phyloP scores from a whole-genome alignment of 768 basidiomycete species.

The Lentinula guzmanii region DNA sequence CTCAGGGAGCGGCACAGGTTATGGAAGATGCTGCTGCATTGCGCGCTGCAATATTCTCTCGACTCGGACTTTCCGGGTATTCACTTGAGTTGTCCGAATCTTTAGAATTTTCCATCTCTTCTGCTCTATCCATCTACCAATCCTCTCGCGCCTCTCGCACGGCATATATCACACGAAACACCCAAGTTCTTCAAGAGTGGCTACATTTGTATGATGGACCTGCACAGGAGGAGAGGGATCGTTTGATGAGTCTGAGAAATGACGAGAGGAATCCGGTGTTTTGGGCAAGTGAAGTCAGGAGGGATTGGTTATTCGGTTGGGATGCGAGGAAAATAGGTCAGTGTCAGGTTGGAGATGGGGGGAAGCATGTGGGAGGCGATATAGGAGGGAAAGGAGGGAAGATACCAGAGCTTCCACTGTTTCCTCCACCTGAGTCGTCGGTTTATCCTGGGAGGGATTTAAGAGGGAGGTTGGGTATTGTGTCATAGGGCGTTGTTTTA shows the following conservation, averaged over 20 bases:
- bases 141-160: background rate
- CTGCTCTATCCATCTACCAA: no score
- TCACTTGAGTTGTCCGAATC: constrained; percentile 15
- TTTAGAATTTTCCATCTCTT: no score
- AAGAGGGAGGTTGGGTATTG: background rate
- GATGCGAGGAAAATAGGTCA: background rate
- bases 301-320: background rate
- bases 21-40: constrained; percentile 33
- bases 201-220: constrained; percentile 12
- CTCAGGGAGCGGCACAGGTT: constrained; percentile 32
- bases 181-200: constrained; percentile 11
- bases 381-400: no score
- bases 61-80: background rate
- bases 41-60: constrained; percentile 18
- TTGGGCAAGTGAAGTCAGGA: background rate
- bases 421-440: background rate
- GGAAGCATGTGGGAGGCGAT: no score
- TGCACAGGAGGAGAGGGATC: constrained; percentile 15
- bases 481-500: no score
- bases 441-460: background rate
- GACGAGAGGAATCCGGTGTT: constrained; percentile 6
- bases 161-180: constrained; percentile 12
- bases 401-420: background rate
- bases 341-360: background rate
- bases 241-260: constrained; percentile 9